These are phyloP conservation scores for Fonsecaea monophora DNA, from an alignment of 2,329 filamentous ascomycete species.

Conservation along the genomic window DNA sequence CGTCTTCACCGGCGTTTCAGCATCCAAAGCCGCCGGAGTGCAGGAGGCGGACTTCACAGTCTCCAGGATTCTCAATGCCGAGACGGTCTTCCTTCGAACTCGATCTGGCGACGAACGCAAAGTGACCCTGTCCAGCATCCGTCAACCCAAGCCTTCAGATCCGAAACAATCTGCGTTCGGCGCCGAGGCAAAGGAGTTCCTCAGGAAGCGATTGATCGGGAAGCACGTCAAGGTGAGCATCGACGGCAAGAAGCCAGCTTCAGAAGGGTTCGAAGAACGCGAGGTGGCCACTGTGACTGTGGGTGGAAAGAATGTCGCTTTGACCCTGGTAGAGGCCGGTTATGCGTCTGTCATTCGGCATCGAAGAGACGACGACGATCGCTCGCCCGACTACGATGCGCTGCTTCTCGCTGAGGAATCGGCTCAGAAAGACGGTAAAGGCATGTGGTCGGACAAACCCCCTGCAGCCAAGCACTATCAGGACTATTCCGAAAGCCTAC, in stretches of 20 bases:
- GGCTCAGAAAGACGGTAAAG: slow-evolving; percentile 87
- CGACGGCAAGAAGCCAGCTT: slow-evolving; percentile 88
- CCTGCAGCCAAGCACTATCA: slow-evolving; percentile 81
- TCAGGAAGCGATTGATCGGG: slow-evolving; percentile 91
- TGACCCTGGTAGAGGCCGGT: slow-evolving; percentile 86
- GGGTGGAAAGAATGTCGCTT: slow-evolving; percentile 84
- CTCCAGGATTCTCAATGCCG: slow-evolving; percentile 82
- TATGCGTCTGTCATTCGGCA: slow-evolving; percentile 95
- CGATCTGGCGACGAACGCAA: slow-evolving; percentile 87
- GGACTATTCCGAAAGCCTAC: slow-evolving; percentile 88
- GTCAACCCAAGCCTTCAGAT: slow-evolving; percentile 89
- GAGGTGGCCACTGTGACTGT: slow-evolving; percentile 89
- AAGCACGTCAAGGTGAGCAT: slow-evolving; percentile 91
- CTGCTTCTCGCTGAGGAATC: slow-evolving; percentile 54
- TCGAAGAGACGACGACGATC: slow-evolving; percentile 90
- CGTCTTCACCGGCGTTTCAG: slow-evolving; percentile 80
- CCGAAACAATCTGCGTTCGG: slow-evolving; percentile 85
- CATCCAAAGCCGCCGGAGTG: slow-evolving; percentile 65
- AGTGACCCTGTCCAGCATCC: slow-evolving; percentile 88
- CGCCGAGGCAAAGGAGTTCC: slow-evolving; percentile 93
- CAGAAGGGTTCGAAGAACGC: slow-evolving; percentile 88
- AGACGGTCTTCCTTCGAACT: slow-evolving; percentile 84
- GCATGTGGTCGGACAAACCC: slow-evolving; percentile 92
- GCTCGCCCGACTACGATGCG: slow-evolving; percentile 88
- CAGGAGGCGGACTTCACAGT: slow-evolving; percentile 81